Evolutionary conservation across 352 stramenopile species (phyloP).

Genomic region (Elongisporangium senticosum): DNA sequence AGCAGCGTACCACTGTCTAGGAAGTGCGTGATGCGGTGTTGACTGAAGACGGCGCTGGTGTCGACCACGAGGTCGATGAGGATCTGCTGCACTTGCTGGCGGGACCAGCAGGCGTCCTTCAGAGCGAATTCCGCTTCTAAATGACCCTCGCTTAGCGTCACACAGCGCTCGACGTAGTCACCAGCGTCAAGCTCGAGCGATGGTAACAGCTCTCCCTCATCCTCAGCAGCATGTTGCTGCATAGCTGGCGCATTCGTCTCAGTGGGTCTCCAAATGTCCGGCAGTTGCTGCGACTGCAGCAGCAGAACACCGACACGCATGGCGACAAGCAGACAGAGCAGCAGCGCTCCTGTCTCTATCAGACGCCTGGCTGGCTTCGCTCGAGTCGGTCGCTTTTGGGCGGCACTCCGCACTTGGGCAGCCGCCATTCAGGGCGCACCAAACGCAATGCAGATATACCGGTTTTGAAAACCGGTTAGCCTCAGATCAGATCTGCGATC

Average conservation of each 20-base stretch:
- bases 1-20: slow-evolving; percentile 25
- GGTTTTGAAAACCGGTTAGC: neutral
- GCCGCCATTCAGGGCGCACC: neutral
- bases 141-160: slow-evolving; percentile 10
- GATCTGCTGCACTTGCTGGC: slow-evolving; percentile 15
- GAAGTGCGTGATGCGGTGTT: slow-evolving; percentile 21
- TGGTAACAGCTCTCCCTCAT: neutral
- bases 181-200: neutral
- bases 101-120: slow-evolving; percentile 13
- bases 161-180: slow-evolving; percentile 13
- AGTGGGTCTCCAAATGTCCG: neutral
- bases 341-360: neutral
- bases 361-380: neutral
- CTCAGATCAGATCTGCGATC: too few relatives aligned
- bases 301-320: neutral
- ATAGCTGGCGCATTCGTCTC: neutral
- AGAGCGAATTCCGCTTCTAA: slow-evolving; percentile 10
- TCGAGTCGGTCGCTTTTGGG: too few relatives aligned
- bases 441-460: neutral
- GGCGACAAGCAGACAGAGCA: neutral
- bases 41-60: slow-evolving; percentile 9
- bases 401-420: neutral
- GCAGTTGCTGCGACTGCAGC: neutral
- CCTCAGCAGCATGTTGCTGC: neutral
- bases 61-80: slow-evolving; percentile 18